Conservation (phyloP, 179 eudicot species). For the Silene coronaria region DNA sequence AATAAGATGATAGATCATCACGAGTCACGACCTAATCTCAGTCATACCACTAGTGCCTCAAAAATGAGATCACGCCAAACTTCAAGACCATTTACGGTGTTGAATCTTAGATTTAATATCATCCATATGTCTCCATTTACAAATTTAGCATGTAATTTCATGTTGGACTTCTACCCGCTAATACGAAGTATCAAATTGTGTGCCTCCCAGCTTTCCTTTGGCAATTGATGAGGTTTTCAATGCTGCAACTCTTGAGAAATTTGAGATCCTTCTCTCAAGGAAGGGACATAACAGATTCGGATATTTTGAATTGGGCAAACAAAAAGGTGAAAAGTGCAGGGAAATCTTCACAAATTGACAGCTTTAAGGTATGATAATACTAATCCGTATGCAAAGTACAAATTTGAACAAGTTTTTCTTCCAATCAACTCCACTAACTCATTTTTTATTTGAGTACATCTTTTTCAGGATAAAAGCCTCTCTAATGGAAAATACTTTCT, state of each 20-base stretch:
- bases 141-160: not conserved
- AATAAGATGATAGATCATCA: no score
- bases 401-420: not conserved
- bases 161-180: not conserved
- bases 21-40: no score
- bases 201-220: conserved; percentile 57
- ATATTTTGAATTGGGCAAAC: conserved; percentile 80
- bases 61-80: not conserved
- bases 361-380: conserved; percentile 52
- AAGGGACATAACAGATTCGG: conserved; percentile 60
- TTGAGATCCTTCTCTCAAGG: conserved; percentile 66
- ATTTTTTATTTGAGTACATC: not conserved
- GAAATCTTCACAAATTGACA: conserved; percentile 60
- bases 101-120: not conserved
- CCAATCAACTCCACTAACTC: not conserved
- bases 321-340: conserved; percentile 52
- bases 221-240: conserved; percentile 78
- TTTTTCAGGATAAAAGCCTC: conserved; percentile 57
- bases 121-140: no score
- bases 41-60: not conserved
- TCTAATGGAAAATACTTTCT: conserved; percentile 61
- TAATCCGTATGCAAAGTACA: not conserved
- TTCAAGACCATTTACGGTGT: not conserved
- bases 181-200: not conserved
- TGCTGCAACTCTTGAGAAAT: conserved; percentile 69